Conservation (phyloP, 1,284 basidiomycete species). For the Athelia psychrophila region DNA sequence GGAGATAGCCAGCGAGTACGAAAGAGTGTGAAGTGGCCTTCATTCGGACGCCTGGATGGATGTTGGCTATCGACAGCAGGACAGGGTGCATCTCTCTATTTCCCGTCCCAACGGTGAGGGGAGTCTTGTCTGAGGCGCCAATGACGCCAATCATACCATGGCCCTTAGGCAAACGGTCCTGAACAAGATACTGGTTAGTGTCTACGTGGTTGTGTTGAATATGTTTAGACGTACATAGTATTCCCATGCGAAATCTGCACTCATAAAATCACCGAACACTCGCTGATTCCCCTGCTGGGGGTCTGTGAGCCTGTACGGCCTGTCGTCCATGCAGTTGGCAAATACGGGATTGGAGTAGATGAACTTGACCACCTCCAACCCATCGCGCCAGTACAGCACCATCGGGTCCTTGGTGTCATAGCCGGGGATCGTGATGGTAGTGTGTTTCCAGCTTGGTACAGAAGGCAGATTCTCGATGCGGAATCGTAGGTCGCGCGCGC, state of each 20-base stretch:
- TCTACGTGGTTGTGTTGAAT: neutral
- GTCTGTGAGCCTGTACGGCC: neutral
- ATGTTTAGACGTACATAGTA: neutral
- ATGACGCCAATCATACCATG: neutral
- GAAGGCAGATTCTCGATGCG: conserved; percentile 1
- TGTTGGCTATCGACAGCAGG: neutral
- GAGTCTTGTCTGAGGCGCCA: conserved; percentile 4
- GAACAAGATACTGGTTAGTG: neutral
- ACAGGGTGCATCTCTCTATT: conserved; percentile 2
- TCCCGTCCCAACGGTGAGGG: conserved; percentile 2
- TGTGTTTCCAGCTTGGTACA: neutral
- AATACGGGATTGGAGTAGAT: conserved; percentile 4
- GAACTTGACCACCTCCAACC: neutral
- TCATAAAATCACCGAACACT: conserved; percentile 3
- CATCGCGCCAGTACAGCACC: neutral
- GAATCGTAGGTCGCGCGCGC: neutral
- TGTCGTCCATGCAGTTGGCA: neutral
- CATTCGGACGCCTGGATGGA: neutral
- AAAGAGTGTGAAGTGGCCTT: conserved; percentile 2
- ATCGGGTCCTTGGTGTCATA: conserved; percentile 1
- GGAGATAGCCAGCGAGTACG: neutral
- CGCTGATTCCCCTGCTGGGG: neutral
- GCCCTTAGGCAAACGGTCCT: neutral
- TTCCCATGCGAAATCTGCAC: conserved; percentile 3
- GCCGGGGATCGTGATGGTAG: neutral